Conservation (phyloP, 2,329 filamentous ascomycete species). For the Xylaria sp. region DNA sequence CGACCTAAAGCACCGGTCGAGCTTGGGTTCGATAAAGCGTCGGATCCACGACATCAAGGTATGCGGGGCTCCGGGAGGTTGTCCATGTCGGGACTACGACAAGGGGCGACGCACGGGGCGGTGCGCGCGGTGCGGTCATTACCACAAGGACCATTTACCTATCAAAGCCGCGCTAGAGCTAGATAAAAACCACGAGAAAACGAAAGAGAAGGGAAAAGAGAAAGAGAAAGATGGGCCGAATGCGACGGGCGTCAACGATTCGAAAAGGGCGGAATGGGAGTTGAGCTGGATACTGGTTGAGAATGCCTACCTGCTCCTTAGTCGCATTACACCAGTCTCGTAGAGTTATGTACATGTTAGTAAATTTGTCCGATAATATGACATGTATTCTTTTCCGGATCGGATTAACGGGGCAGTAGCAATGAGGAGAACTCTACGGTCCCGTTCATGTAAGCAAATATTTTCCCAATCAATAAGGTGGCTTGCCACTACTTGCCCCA, state of each 20-base stretch:
- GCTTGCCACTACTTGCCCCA: conserved; percentile 12
- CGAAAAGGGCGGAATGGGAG: conserved; percentile 20
- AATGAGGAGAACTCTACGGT: not conserved
- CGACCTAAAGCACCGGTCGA: conserved; percentile 3
- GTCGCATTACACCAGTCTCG: not conserved
- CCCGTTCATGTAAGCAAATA: not conserved
- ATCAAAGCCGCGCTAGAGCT: not conserved
- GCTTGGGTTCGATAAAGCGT: not conserved
- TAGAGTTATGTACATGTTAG: not conserved
- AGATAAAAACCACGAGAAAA: not conserved
- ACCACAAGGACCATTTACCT: not conserved
- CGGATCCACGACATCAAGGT: conserved; percentile 1
- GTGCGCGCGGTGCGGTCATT: conserved; percentile 28
- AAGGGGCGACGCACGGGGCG: conserved; percentile 14
- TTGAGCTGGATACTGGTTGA: conserved; percentile 34
- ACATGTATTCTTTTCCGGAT: not conserved
- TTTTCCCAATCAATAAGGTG: conserved; percentile 1
- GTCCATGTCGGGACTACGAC: conserved; percentile 28
- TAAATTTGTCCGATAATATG: not conserved
- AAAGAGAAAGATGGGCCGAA: not conserved
- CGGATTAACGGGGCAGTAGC: not conserved
- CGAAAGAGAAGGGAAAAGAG: not conserved
- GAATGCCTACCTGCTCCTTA: conserved; percentile 23
- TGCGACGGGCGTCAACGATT: not conserved
- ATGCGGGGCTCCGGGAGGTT: conserved; percentile 1